phyloP scores from a whole-genome alignment of 2,329 filamentous ascomycete genomes.

The Diaporthe sp. region DNA sequence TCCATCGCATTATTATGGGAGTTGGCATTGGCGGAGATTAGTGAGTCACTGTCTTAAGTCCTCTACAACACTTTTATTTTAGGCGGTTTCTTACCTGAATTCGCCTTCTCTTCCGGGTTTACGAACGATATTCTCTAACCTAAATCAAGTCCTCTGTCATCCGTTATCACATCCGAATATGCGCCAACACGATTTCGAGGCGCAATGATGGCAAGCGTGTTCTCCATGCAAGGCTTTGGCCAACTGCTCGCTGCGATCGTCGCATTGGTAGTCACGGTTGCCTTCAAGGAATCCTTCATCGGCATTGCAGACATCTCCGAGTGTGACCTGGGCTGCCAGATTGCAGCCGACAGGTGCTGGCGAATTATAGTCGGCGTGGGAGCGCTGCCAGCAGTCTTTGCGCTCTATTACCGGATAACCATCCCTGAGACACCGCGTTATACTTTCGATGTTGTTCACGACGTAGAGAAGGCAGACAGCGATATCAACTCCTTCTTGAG shows the following conservation, averaged over 20 bases:
- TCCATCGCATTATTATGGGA: slow-evolving; percentile 85
- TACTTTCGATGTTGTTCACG: slow-evolving; percentile 83
- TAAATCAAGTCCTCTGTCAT: slow-evolving; percentile 71
- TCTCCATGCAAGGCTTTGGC: slow-evolving; percentile 89
- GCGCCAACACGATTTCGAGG: slow-evolving; percentile 86
- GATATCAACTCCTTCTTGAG: slow-evolving; percentile 75
- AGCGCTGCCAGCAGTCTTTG: slow-evolving; percentile 81
- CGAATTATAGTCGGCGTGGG: slow-evolving; percentile 85
- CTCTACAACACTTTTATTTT: too few relatives aligned
- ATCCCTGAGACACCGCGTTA: slow-evolving; percentile 79
- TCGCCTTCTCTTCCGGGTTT: background rate
- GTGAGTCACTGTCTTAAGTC: slow-evolving; percentile 1
- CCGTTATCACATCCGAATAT: slow-evolving; percentile 87
- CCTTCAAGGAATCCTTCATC: slow-evolving; percentile 70
- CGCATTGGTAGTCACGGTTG: slow-evolving; percentile 76
- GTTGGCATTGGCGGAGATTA: slow-evolving; percentile 88
- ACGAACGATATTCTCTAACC: background rate
- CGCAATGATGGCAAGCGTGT: slow-evolving; percentile 86
- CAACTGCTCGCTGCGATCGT: slow-evolving; percentile 81
- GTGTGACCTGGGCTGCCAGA: slow-evolving; percentile 75
- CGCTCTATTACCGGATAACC: slow-evolving; percentile 88
- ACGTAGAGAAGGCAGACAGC: slow-evolving; percentile 80
- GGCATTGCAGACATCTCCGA: slow-evolving; percentile 55
- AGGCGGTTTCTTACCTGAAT: too few relatives aligned
- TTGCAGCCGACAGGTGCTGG: slow-evolving; percentile 86